Percentiles rank a stretch among this genome's conserved stretches.
These are phyloP conservation scores for Meredithiella fracta DNA, from an alignment of 2,329 filamentous ascomycete species.

Conservation along the genomic window DNA sequence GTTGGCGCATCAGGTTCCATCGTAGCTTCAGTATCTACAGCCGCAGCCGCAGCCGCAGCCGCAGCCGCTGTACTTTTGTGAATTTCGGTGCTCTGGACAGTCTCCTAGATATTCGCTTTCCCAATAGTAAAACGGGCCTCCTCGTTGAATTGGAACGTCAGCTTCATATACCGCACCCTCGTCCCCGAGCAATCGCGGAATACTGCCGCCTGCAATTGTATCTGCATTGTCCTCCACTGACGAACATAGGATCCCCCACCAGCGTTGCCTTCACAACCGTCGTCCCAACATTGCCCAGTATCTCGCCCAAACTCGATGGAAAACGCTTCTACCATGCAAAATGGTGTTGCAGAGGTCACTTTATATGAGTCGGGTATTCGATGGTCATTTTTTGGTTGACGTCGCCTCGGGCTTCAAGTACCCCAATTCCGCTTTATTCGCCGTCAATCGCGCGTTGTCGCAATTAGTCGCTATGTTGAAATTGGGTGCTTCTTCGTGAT, in stretches of 20 bases:
- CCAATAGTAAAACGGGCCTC: slow-evolving; percentile 28
- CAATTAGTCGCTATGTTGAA: too few species aligned
- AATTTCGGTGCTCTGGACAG: not conserved
- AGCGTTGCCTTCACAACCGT: not conserved
- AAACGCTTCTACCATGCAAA: slow-evolving; percentile 5
- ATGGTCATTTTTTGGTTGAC: too few species aligned
- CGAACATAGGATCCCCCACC: slow-evolving; percentile 16
- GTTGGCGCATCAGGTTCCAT: not conserved
- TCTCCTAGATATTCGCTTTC: slow-evolving; percentile 19
- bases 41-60: too few species aligned
- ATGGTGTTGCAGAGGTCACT: too few species aligned
- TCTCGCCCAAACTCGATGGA: not conserved
- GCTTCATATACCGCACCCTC: slow-evolving; percentile 33
- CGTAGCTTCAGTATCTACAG: too few species aligned
- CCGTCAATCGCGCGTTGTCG: too few species aligned
- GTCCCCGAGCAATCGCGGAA: slow-evolving; percentile 28
- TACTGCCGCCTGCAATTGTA: slow-evolving; percentile 27
- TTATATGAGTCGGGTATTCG: too few species aligned
- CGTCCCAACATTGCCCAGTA: not conserved
- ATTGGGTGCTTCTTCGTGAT: too few species aligned
- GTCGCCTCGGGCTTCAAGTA: too few species aligned
- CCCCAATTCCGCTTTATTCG: too few species aligned
- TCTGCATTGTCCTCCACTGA: slow-evolving; percentile 30
- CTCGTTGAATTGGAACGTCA: slow-evolving; percentile 30
- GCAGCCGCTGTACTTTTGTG: not conserved